These are phyloP conservation scores for Plasmopara muralis DNA, from an alignment of 352 stramenopile species.

Conservation along the genomic window DNA sequence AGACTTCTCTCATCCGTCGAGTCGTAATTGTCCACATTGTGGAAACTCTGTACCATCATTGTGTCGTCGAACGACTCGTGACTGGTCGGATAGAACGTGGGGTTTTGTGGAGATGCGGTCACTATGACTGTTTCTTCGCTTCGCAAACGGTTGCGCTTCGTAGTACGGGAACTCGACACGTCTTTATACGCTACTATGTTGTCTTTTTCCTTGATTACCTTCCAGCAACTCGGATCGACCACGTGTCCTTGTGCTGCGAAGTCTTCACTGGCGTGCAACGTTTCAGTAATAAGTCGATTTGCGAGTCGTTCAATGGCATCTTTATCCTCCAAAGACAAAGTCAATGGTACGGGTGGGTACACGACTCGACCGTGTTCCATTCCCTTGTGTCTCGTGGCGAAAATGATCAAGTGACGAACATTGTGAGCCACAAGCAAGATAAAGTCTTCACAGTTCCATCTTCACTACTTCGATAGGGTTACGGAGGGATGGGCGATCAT, in stretches of 20 bases:
- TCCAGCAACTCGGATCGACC: slow-evolving; percentile 35
- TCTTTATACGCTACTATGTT: slow-evolving; percentile 43
- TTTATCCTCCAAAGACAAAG: slow-evolving; percentile 38
- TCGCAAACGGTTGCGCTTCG: slow-evolving; percentile 22
- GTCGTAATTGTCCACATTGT: slow-evolving; percentile 18
- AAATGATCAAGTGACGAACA: slow-evolving; percentile 16
- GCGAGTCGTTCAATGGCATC: slow-evolving; percentile 32
- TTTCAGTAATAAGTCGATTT: slow-evolving; percentile 46
- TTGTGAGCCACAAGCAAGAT: neutral
- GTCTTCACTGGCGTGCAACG: slow-evolving; percentile 39
- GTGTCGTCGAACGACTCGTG: slow-evolving; percentile 13
- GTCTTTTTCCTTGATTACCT: slow-evolving; percentile 40
- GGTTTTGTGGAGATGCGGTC: slow-evolving; percentile 17
- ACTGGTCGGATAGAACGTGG: slow-evolving; percentile 17
- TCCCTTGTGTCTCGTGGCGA: neutral
- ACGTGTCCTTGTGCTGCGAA: slow-evolving; percentile 32
- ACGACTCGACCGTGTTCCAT: slow-evolving; percentile 11
- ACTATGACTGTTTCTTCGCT: slow-evolving; percentile 34
- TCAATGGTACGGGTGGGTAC: slow-evolving; percentile 16
- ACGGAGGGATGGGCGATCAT: neutral
- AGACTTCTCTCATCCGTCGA: slow-evolving; percentile 15
- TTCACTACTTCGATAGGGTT: neutral
- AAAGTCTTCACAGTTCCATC: neutral
- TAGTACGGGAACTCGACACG: slow-evolving; percentile 9
- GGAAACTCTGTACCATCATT: slow-evolving; percentile 3